A percentile compares a stretch with the other conserved stretches of the same genome.
Evolutionary conservation across 1,139 yeast genomes (phyloP).

Genomic region (Zygoascus sp.): DNA sequence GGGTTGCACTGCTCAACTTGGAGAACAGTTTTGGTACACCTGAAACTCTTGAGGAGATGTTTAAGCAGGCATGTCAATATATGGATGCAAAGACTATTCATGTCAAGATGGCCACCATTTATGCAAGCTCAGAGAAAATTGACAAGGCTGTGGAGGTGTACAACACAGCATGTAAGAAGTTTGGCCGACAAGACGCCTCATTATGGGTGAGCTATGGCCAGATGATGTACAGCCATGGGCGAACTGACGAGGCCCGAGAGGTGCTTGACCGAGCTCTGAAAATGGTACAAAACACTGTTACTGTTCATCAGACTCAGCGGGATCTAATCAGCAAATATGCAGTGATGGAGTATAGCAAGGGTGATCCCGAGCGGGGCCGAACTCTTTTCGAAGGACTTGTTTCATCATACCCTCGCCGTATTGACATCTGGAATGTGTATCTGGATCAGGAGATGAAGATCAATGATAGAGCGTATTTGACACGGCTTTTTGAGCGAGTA

Average conservation of each 20-base stretch:
- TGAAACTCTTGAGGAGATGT: slow-evolving; percentile 72
- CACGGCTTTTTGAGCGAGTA: slow-evolving; percentile 79
- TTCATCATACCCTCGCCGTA: slow-evolving; percentile 85
- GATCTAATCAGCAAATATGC: slow-evolving; percentile 86
- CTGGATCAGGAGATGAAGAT: slow-evolving; percentile 84
- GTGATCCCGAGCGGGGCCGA: slow-evolving; percentile 92
- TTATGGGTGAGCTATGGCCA: slow-evolving; percentile 81
- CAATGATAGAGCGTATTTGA: slow-evolving; percentile 59
- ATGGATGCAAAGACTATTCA: slow-evolving; percentile 86
- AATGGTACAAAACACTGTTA: slow-evolving; percentile 51
- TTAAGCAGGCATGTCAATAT: slow-evolving; percentile 80
- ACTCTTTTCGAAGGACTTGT: slow-evolving; percentile 89
- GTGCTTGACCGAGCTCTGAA: slow-evolving; percentile 69
- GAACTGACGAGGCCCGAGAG: slow-evolving; percentile 58
- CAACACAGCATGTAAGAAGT: slow-evolving; percentile 69
- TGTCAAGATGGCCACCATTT: slow-evolving; percentile 72
- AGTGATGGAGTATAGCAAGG: slow-evolving; percentile 76
- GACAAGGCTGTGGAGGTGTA: slow-evolving; percentile 67
- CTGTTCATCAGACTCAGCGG: slow-evolving; percentile 52
- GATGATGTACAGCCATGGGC: slow-evolving; percentile 54
- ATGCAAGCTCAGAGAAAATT: slow-evolving; percentile 44
- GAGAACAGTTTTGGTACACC: slow-evolving; percentile 90
- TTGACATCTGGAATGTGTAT: slow-evolving; percentile 92
- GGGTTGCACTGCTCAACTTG: slow-evolving; percentile 93
- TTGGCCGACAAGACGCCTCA: slow-evolving; percentile 55